Conservation (phyloP, 2,329 filamentous ascomycete genomes). For the Fusarium equiseti region DNA sequence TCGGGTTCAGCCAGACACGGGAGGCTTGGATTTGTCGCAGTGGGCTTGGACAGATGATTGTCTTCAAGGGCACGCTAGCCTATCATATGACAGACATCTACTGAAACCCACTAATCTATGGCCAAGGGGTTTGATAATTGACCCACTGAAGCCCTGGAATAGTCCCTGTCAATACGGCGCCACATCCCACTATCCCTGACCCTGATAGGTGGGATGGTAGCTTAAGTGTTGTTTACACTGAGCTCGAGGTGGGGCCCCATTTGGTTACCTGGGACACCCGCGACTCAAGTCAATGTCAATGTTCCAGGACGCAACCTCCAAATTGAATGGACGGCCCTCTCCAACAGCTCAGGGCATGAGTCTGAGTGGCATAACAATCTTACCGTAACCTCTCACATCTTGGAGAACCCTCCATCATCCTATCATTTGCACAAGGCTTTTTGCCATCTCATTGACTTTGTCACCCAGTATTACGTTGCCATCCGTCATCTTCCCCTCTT, state of each 20-base stretch:
- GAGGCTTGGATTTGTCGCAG: conserved; percentile 23
- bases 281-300: conserved; percentile 24
- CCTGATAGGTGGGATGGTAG: conserved; percentile 41
- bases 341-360: conserved; percentile 21
- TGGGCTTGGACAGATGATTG: conserved; percentile 20
- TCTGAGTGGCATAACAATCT: conserved; percentile 34
- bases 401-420: conserved; percentile 20
- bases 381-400: conserved; percentile 17
- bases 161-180: conserved; percentile 32
- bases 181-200: conserved; percentile 27
- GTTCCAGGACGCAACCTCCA: conserved; percentile 37
- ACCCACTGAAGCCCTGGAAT: conserved; percentile 27
- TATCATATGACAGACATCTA: conserved; percentile 23
- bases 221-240: conserved; percentile 44
- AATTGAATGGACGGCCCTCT: conserved; percentile 24
- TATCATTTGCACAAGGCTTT: conserved; percentile 2
- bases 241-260: conserved; percentile 34
- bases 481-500: conserved; percentile 7
- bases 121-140: conserved; percentile 16
- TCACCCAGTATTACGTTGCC: conserved; percentile 10
- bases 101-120: conserved; percentile 17
- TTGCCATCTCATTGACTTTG: conserved; percentile 7
- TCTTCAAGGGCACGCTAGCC: conserved; percentile 1
- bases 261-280: conserved; percentile 44
- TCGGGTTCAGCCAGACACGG: conserved; percentile 35